These are phyloP conservation scores for Sugiyamaella floridensis DNA, from an alignment of 805 yeast species.

Conservation along the genomic window DNA sequence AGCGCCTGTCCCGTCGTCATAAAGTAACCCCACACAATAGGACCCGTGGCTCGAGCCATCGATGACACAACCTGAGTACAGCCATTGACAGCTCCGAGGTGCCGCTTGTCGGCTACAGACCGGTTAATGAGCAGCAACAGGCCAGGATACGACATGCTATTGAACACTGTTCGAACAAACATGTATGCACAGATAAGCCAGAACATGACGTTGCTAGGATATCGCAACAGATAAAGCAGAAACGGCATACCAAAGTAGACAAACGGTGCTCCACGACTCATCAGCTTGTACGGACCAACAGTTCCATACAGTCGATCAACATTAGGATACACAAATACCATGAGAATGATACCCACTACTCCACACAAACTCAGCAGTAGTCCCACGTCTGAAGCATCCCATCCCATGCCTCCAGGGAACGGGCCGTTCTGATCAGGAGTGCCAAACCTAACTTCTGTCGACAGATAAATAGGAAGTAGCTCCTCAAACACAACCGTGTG, in stretches of 20 bases:
- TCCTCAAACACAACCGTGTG: conserved; percentile 46
- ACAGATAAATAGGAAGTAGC: conserved; percentile 49
- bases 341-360: conserved; percentile 44
- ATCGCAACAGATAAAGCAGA: conserved; percentile 35
- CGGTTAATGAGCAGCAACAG: conserved; percentile 48
- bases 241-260: conserved; percentile 43
- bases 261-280: conserved; percentile 39
- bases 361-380: conserved; percentile 46
- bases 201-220: conserved; percentile 25
- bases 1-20: conserved; percentile 33
- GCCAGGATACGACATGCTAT: conserved; percentile 47
- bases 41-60: conserved; percentile 51
- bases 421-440: conserved; percentile 21
- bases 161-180: conserved; percentile 35
- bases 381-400: conserved; percentile 43
- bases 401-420: conserved; percentile 57
- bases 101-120: conserved; percentile 45
- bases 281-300: conserved; percentile 37
- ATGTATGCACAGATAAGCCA: conserved; percentile 22
- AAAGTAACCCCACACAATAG: conserved; percentile 47
- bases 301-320: conserved; percentile 44
- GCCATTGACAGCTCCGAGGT: conserved; percentile 52
- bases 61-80: conserved; percentile 48
- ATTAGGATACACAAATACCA: conserved; percentile 45
- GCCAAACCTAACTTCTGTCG: conserved; percentile 26